Conservation (phyloP, 345 rosid genomes). For the Lumnitzera littorea region DNA sequence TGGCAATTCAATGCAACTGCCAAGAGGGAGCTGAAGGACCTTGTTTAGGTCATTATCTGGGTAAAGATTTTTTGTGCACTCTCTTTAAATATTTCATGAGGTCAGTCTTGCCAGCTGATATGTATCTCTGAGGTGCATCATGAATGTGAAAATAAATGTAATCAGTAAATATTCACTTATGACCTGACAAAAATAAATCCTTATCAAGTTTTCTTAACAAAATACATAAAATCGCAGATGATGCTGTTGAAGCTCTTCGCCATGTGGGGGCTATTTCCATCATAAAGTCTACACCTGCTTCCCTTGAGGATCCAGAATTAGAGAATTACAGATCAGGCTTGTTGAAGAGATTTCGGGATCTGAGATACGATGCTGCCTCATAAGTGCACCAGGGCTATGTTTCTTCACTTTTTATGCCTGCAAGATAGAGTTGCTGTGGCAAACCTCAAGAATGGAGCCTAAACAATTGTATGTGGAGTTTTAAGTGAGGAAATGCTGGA, state of each 20-base stretch:
- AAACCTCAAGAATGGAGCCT: too few relatives aligned
- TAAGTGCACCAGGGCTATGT: too few relatives aligned
- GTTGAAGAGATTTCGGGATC: constrained; percentile 59
- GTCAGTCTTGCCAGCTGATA: not conserved
- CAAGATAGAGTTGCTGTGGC: too few relatives aligned
- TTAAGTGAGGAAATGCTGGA: too few relatives aligned
- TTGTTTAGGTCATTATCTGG: too few relatives aligned
- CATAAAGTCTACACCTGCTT: constrained; percentile 47
- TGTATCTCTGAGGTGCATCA: not conserved
- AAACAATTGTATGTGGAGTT: too few relatives aligned
- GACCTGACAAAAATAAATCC: not conserved
- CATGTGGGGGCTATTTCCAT: constrained; percentile 47
- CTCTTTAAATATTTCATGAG: too few relatives aligned
- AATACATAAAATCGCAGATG: constrained; percentile 39
- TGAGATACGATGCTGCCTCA: constrained; percentile 12
- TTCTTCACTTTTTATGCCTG: too few relatives aligned
- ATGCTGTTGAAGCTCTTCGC: constrained; percentile 58
- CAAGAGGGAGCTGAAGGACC: too few relatives aligned
- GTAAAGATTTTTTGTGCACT: too few relatives aligned
- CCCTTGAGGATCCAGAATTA: constrained; percentile 46
- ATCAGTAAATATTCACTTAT: too few relatives aligned
- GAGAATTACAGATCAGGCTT: constrained; percentile 44
- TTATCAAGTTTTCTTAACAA: not conserved
- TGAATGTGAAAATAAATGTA: not conserved
- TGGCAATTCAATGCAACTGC: too few relatives aligned